These are phyloP conservation scores for Kluyveromyces lactis DNA, from an alignment of 805 yeast species.

Conservation along the genomic window DNA sequence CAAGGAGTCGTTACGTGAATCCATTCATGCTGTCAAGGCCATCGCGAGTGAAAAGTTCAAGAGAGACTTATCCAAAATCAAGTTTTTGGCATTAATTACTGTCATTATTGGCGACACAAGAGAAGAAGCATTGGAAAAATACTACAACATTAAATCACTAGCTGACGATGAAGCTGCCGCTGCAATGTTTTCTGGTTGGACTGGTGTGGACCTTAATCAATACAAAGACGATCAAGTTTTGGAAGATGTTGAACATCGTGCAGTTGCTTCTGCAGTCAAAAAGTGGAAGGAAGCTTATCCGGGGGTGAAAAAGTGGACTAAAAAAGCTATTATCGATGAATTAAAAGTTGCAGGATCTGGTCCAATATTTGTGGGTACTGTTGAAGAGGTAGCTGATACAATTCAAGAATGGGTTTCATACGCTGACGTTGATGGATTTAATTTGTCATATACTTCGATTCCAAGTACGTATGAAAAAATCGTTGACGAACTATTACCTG, in stretches of 20 bases:
- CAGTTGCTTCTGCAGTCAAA: slow-evolving; percentile 28
- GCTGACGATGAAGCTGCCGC: slow-evolving; percentile 36
- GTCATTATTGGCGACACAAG: slow-evolving; percentile 33
- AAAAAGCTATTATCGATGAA: slow-evolving; percentile 17
- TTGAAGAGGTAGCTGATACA: slow-evolving; percentile 33
- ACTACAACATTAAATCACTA: slow-evolving; percentile 16
- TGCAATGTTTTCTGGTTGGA: slow-evolving; percentile 35
- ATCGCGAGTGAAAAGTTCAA: slow-evolving; percentile 25
- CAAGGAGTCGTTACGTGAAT: slow-evolving; percentile 21
- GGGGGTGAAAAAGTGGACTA: slow-evolving; percentile 12
- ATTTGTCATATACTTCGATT: slow-evolving; percentile 31
- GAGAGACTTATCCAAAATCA: slow-evolving; percentile 30
- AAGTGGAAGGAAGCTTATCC: slow-evolving; percentile 29
- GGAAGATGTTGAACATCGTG: slow-evolving; percentile 28
- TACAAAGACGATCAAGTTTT: slow-evolving; percentile 29
- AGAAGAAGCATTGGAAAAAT: slow-evolving; percentile 31
- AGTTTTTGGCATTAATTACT: slow-evolving; percentile 29
- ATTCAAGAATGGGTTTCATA: slow-evolving; percentile 33
- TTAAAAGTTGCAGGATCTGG: slow-evolving; percentile 22
- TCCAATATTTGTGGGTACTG: slow-evolving; percentile 29
- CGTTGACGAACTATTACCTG: slow-evolving; percentile 31
- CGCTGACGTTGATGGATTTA: slow-evolving; percentile 37
- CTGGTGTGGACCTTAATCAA: slow-evolving; percentile 34
- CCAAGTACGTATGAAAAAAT: slow-evolving; percentile 34
- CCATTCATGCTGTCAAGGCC: slow-evolving; percentile 28